Base-by-base conservation (phyloP, 1,139 yeast species). In the Debaryomyces nepalensis region DNA sequence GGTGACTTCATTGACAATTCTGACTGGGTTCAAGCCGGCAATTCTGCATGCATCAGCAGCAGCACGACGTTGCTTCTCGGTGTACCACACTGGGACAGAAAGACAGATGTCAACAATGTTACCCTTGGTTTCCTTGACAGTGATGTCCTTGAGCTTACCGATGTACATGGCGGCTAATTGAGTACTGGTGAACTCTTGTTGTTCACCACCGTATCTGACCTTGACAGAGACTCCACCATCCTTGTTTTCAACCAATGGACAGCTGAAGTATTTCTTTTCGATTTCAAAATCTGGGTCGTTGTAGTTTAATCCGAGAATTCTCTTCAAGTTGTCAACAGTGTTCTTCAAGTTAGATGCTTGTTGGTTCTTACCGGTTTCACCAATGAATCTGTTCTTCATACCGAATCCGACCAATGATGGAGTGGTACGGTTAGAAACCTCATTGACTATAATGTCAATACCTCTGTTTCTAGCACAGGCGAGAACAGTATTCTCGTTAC, bases 391-490 rank as follows among this genome's bases (percentile, higher is more conserved):
- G 77, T 79, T 84, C 74, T 87, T 89, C 51, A 66, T 66, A 54
- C 98, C 98, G 59, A 93, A 93, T 30, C 97, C 98, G 56, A 95
- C 95, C 54, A 93, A 75, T 19, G 97, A 75, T 51, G 99, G 99
- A 31, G 99, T 93, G 54, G 95, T 71, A 73, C 99, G 87, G 84
- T 93, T 93, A 44, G 98, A 91, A 41, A 93, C 99, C 71, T 93
- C 99, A 68, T 95, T 95, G 74, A 93, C 98, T 59, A 93, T 88
- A 60, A 95, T 85, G 70, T 93, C 99, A 66, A 95, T 93, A 64
- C 98, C 98, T 77, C 98, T 84, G 82, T 93, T 93, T 70, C 95
- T 87, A 51, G 99, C 99, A 66, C 95, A 96, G 37, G 97, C 98
- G 64, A 93, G 81, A 55, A 91, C 97, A 51, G 96, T 83, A 78